Evolutionary conservation across 108 stramenopile genomes (phyloP).

Genomic region (Nannochloropsis granulata): DNA sequence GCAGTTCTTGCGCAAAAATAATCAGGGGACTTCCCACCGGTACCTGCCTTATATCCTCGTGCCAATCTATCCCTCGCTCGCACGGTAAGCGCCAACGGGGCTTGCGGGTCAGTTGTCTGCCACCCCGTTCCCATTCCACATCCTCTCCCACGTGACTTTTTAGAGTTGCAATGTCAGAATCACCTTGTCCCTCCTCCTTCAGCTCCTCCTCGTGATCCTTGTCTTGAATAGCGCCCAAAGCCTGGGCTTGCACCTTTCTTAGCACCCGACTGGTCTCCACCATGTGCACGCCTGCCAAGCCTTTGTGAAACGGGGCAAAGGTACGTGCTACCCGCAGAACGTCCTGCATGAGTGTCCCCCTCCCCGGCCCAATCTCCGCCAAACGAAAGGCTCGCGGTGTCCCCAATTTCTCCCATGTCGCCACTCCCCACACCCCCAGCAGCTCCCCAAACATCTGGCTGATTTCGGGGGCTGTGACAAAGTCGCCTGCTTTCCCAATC

Average conservation of each 20-base stretch:
- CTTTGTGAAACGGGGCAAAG: conserved; percentile 43
- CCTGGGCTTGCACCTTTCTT: conserved; percentile 52
- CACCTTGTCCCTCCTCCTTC: background rate
- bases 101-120: background rate
- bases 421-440: conserved; percentile 74
- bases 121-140: conserved; percentile 14
- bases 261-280: conserved; percentile 67
- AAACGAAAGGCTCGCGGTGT: conserved; percentile 53
- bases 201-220: background rate
- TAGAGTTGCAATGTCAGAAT: background rate
- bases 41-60: background rate
- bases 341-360: conserved; percentile 84
- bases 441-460: conserved; percentile 92
- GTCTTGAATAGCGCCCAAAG: conserved; percentile 32
- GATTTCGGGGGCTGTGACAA: conserved; percentile 93
- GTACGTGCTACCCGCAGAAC: conserved; percentile 48
- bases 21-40: conserved; percentile 40
- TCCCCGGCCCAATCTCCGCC: conserved; percentile 86
- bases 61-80: background rate
- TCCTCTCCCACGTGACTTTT: conserved; percentile 10
- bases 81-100: background rate
- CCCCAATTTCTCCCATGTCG: conserved; percentile 49
- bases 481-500: conserved; percentile 77
- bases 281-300: conserved; percentile 56
- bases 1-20: conserved; percentile 74